These are phyloP conservation scores for Gentiana straminea DNA, from an alignment of 257 asterid genomes.

Conservation along the genomic window DNA sequence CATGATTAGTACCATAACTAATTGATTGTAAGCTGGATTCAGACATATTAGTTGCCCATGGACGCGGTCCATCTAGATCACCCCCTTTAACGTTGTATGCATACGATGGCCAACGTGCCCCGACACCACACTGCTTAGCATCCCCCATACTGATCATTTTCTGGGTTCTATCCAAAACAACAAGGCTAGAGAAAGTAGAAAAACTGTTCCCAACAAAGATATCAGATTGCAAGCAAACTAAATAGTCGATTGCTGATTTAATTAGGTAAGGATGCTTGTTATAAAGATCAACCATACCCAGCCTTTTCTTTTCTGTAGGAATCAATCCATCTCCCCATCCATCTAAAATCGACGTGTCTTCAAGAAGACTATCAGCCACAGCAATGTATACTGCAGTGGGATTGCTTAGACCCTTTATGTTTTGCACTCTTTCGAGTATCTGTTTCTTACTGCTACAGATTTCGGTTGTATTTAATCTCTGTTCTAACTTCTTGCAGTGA, in stretches of 20 bases:
- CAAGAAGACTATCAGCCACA: conserved; percentile 84
- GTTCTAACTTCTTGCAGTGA: conserved; percentile 84
- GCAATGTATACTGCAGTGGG: conserved; percentile 62
- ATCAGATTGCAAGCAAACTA: conserved; percentile 80
- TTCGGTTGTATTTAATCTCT: conserved; percentile 43
- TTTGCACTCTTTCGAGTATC: conserved; percentile 59
- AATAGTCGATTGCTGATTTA: conserved; percentile 83
- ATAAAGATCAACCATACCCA: conserved; percentile 53
- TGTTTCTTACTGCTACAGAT: conserved; percentile 77
- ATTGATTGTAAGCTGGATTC: conserved; percentile 65
- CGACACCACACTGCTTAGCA: conserved; percentile 33
- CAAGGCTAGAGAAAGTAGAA: conserved; percentile 88
- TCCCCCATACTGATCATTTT: conserved; percentile 38
- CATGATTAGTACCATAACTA: conserved; percentile 71
- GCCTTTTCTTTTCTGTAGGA: conserved; percentile 66
- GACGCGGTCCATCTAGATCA: conserved; percentile 33
- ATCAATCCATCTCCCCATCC: conserved; percentile 74
- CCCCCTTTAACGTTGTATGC: conserved; percentile 58
- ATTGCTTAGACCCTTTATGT: conserved; percentile 39
- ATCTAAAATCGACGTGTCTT: conserved; percentile 42
- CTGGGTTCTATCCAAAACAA: conserved; percentile 84
- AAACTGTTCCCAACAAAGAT: conserved; percentile 85
- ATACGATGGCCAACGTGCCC: conserved; percentile 54
- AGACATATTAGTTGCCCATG: conserved; percentile 78
- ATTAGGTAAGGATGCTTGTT: conserved; percentile 64